These are phyloP conservation scores for Fraxinus latifolia DNA, from an alignment of 305 asterid genomes.

Conservation along the genomic window DNA sequence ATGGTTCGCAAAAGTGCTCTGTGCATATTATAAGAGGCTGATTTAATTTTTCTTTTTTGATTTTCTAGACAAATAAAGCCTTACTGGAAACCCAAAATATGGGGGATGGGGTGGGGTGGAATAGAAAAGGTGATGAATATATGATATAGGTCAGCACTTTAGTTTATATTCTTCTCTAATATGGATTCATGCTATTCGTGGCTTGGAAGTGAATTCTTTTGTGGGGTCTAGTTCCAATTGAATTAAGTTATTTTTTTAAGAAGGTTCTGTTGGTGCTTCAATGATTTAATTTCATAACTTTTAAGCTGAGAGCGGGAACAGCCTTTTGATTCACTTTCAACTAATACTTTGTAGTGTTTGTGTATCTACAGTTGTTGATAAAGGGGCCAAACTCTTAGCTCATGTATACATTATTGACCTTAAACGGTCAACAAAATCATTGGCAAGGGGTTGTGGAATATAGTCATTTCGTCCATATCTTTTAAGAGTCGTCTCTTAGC, in stretches of 20 bases:
- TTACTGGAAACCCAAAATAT: neutral
- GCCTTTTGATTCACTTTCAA: neutral
- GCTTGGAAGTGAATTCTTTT: neutral
- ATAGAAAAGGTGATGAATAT: neutral
- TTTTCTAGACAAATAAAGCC: neutral
- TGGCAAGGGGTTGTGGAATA: neutral
- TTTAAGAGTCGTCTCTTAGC: neutral
- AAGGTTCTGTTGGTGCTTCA: neutral
- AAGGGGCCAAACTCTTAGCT: neutral
- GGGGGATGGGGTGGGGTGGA: neutral
- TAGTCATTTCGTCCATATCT: neutral
- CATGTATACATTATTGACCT: neutral
- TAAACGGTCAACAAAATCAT: neutral
- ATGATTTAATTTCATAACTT: neutral
- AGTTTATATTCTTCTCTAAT: neutral
- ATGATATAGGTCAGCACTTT: neutral
- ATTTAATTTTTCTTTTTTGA: neutral
- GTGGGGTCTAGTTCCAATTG: neutral
- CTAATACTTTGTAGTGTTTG: neutral
- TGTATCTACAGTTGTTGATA: neutral
- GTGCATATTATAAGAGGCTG: neutral
- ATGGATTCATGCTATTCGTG: neutral
- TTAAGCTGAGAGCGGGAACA: neutral
- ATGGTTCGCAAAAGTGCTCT: neutral
- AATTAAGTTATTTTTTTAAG: neutral